These are phyloP conservation scores for Colletotrichum higginsianum DNA, from an alignment of 2,329 filamentous ascomycete genomes.

Conservation along the genomic window DNA sequence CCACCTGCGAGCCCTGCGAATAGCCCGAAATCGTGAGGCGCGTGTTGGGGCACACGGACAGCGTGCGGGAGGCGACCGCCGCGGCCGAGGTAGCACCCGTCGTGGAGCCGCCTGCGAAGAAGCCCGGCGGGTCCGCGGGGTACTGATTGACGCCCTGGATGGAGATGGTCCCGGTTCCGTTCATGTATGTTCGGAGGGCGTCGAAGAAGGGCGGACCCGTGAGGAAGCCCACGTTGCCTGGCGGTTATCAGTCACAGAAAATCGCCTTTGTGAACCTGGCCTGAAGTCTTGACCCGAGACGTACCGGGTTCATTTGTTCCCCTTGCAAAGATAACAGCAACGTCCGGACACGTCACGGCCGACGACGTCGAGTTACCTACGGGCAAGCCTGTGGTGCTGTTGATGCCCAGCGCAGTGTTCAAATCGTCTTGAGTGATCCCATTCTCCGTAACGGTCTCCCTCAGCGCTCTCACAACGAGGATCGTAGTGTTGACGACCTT, in stretches of 20 bases:
- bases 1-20: constrained; percentile 49
- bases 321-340: constrained; percentile 40
- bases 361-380: constrained; percentile 5
- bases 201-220: constrained; percentile 48
- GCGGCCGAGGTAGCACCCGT: constrained; percentile 50
- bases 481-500: constrained; percentile 38
- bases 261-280: neutral
- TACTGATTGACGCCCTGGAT: constrained; percentile 49
- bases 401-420: constrained; percentile 24
- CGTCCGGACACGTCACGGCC: constrained; percentile 35
- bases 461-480: constrained; percentile 38
- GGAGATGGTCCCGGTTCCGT: constrained; percentile 43
- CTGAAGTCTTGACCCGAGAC: neutral
- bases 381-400: constrained; percentile 29
- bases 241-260: constrained; percentile 16
- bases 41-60: constrained; percentile 47
- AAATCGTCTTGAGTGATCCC: constrained; percentile 39
- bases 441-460: constrained; percentile 39
- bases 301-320: constrained; percentile 44
- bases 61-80: constrained; percentile 49
- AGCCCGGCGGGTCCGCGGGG: constrained; percentile 22
- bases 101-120: constrained; percentile 30
- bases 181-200: constrained; percentile 44
- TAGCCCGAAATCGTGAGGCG: constrained; percentile 48
- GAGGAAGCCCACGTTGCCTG: constrained; percentile 50